These are phyloP conservation scores for Plasmodium vinckei DNA, from an alignment of 169 alveolate species.

Conservation along the genomic window DNA sequence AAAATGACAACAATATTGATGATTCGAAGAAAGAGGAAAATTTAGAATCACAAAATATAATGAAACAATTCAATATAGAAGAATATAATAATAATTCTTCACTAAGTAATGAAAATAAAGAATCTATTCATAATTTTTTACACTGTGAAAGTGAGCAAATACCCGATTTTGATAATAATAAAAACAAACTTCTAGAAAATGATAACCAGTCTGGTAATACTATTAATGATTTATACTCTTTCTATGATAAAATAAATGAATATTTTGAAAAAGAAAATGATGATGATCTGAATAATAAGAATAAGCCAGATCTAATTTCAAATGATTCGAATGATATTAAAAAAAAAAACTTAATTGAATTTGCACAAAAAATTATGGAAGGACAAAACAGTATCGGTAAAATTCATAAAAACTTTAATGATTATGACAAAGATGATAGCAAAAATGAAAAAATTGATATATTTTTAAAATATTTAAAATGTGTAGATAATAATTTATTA, in stretches of 20 bases:
- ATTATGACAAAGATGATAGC: not conserved
- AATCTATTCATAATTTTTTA: too few relatives aligned
- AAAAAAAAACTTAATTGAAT: not conserved
- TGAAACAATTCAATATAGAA: too few relatives aligned
- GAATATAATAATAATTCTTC: too few relatives aligned
- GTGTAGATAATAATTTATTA: slow-evolving; percentile 30
- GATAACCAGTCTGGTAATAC: not conserved
- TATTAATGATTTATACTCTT: not conserved
- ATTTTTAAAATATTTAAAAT: slow-evolving; percentile 52
- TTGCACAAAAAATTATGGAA: not conserved
- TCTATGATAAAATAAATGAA: slow-evolving; percentile 48
- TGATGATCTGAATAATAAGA: not conserved
- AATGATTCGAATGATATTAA: not conserved
- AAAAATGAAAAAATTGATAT: slow-evolving; percentile 32
- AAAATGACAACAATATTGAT: not conserved
- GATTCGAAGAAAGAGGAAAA: too few relatives aligned
- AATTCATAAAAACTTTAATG: not conserved
- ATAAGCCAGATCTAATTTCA: not conserved
- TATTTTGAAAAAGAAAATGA: slow-evolving; percentile 31
- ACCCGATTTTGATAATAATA: too few relatives aligned
- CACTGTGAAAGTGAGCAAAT: too few relatives aligned
- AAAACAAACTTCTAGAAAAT: too few relatives aligned
- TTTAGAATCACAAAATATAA: too few relatives aligned
- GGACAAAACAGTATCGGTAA: not conserved
- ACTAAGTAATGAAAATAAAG: too few relatives aligned